Base-by-base conservation (phyloP, 345 rosid genomes). In the Camelina neglecta region DNA sequence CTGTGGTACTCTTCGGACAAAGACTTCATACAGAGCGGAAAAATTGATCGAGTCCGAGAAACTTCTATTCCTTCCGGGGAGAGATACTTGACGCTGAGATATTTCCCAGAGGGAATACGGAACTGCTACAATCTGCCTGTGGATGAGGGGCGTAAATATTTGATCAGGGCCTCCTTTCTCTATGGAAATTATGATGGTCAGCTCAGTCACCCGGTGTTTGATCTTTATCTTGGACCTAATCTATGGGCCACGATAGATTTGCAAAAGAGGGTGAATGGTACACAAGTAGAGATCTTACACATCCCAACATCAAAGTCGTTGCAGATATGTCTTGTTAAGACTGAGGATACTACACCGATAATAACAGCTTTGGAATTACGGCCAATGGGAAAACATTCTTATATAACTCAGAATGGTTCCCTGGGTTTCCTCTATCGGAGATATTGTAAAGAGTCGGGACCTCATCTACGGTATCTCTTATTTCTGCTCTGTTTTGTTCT, bases 261-360 rank as follows among this genome's bases (percentile, higher is more conserved):
- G 1, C 29, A 26, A 29, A 31, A 36, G 31, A 8, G 4, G 29
- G 56, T 54, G 1, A 48, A 2, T 20, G 16, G 4, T 4, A n/a
- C 48, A 10, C 6, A 1, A 0, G 0, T 0, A 15, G 90, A 86
- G 49, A 60, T 86, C 9, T 35, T 89, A 2, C 80, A 88, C 72
- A 33, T 33, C 6, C 65, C 84, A 10, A 33, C 67, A 11, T 59
- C 79, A 18, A 67, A 77, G 8, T 36, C 69, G 15, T 49, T 85
- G n/a, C 69, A 81, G 60, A 48, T 88, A 24, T 90, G 90, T 73
- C 81, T 85, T 3, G 87, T 84, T 15, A 86, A 88, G 54, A 78
- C 18, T 4, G 69, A 47, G 0, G 0, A 3, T 0, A 85, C 85
- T 18, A 55, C 58, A 16, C 90, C 90, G 7, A 55, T 87, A 36